phyloP scores from a whole-genome alignment of 2,329 filamentous ascomycete species.

The Alternaria alternata region DNA sequence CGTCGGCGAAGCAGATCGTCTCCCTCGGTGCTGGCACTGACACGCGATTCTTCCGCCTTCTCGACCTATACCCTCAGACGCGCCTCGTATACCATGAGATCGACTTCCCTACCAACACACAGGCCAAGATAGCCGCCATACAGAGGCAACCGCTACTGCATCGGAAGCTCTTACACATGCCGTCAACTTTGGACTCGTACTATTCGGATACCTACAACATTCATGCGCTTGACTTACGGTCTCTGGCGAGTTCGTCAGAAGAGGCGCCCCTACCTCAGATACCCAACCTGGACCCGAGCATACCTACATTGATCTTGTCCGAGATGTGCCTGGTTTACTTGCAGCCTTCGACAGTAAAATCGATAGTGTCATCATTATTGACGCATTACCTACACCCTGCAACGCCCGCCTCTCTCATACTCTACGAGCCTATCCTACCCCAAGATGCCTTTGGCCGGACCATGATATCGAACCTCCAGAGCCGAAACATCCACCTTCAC shows the following conservation, averaged over 20 bases:
- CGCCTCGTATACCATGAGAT: conserved; percentile 85
- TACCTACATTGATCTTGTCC: conserved; percentile 87
- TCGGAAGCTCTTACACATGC: conserved; percentile 33
- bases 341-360: conserved; percentile 67
- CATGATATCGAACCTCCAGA: conserved; percentile 89
- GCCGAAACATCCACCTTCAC: conserved; percentile 82
- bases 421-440: conserved; percentile 91
- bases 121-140: conserved; percentile 66
- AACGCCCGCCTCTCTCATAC: conserved; percentile 67
- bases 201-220: conserved; percentile 62
- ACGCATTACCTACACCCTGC: conserved; percentile 50
- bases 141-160: conserved; percentile 41
- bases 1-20: conserved; percentile 75
- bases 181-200: conserved; percentile 50
- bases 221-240: conserved; percentile 72
- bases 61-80: conserved; percentile 57
- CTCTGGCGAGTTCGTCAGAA: conserved; percentile 53
- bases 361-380: conserved; percentile 62
- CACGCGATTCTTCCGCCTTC: conserved; percentile 82
- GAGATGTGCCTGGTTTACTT: conserved; percentile 97
- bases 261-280: conserved; percentile 38
- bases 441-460: conserved; percentile 87
- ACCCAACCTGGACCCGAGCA: conserved; percentile 58
- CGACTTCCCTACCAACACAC: conserved; percentile 81
- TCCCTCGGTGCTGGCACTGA: conserved; percentile 95